Evolutionary conservation across 805 yeast genomes (phyloP), one percentile per base, ranked within the genome.

Genomic region (Suhomyces prunicola): DNA sequence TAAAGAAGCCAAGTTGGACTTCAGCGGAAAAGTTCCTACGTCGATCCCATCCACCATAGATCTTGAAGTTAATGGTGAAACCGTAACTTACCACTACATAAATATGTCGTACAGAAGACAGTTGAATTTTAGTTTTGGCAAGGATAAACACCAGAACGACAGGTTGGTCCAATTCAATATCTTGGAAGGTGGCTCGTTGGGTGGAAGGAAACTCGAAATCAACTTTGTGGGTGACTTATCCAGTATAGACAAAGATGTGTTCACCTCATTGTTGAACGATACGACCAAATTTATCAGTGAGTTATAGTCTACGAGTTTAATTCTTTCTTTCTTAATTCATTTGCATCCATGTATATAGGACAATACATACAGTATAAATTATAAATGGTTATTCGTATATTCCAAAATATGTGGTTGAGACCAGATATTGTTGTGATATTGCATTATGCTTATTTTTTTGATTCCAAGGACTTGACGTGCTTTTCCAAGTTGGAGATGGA

Each of bases 401-500:
- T 26, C 27, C 27, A 7, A 26, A 26, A 27, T 27, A 9, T 2
- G 19, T 19, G 12, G 10, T 9, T 27, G 29, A 27, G 9, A 9
- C 29, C 29, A 27, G 12, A 27, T 29, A 29, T 33, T 17, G 12
- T 33, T 31, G 22, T 17, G 19, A 42, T 33, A 19, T 17, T 39
- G 24, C 7, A 6, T 6, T 6, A 19, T 19, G 33, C 5, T 53
- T 55, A 59, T 53, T 65, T 63, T 57, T 60, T 63, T 31, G 70
- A 72, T 67, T 87, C 91, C 60, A 87, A 76, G 2, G 77, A 70
- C 70, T 80, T 81, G 57, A 89, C 87, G 62, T 86, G 89, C 57
- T 80, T 79, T 64, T 87, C 93, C 63, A 89, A 80, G 55, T 77
- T 78, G 60, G 81, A 75, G 55, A 89, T 84, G 26, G 90, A 83